Conservation (phyloP, 2,329 filamentous ascomycete species). For the Emericellopsis atlantica region DNA sequence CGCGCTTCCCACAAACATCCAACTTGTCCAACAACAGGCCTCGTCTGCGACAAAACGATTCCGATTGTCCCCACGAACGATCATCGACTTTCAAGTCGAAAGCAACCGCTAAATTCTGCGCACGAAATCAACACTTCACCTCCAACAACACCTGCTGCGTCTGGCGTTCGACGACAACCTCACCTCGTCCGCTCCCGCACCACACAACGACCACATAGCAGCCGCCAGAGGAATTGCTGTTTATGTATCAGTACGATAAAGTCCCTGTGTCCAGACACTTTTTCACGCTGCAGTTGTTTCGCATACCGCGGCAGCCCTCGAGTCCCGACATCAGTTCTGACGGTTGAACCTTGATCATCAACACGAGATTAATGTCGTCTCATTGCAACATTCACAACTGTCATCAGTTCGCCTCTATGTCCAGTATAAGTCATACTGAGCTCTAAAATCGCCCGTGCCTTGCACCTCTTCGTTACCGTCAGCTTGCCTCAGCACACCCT, state of each 20-base stretch:
- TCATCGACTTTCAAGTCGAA: too few species aligned
- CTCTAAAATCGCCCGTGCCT: slow-evolving; percentile 38
- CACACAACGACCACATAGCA: not conserved
- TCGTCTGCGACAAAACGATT: too few species aligned
- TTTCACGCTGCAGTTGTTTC: slow-evolving; percentile 94
- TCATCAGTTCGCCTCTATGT: slow-evolving; percentile 40
- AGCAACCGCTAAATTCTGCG: too few species aligned
- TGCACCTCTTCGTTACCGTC: slow-evolving; percentile 19
- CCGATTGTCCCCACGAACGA: too few species aligned
- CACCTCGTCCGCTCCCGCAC: not conserved
- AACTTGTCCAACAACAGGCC: too few species aligned
- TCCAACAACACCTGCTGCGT: too few species aligned
- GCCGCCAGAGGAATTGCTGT: slow-evolving; percentile 42
- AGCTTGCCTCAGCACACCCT: slow-evolving; percentile 17
- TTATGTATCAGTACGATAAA: slow-evolving; percentile 97
- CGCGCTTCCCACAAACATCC: too few species aligned
- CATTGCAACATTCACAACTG: slow-evolving; percentile 30
- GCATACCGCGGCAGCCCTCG: slow-evolving; percentile 89
- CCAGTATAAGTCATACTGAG: slow-evolving; percentile 33
- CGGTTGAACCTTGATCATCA: slow-evolving; percentile 55
- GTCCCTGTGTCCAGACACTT: slow-evolving; percentile 90
- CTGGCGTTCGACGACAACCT: too few species aligned
- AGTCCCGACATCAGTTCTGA: slow-evolving; percentile 80
- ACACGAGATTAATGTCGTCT: slow-evolving; percentile 43
- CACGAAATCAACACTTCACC: too few species aligned